phyloP scores from a whole-genome alignment of 192 early-diverging fungal genomes.

The Backusella circina region DNA sequence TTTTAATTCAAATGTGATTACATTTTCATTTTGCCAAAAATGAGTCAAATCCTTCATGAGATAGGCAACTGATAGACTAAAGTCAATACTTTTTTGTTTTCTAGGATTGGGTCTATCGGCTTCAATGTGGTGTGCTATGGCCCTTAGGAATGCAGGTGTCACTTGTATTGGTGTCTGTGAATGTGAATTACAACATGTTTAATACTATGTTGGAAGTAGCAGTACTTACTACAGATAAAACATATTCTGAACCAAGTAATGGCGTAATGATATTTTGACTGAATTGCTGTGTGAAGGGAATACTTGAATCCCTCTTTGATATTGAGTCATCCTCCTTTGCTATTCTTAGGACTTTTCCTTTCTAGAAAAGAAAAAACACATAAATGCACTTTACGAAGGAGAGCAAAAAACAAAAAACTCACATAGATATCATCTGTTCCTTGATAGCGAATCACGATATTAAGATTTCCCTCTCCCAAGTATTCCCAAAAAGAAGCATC shows the following conservation, averaged over 20 bases:
- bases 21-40: background rate
- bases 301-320: background rate
- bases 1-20: conserved; percentile 25
- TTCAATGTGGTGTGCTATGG: background rate
- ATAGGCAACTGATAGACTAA: background rate
- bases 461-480: conserved; percentile 64
- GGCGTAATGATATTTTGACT: background rate
- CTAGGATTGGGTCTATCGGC: background rate
- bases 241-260: background rate
- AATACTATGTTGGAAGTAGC: too few relatives aligned
- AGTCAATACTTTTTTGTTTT: background rate
- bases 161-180: conserved; percentile 4
- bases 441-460: conserved; percentile 50
- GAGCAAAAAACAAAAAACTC: background rate
- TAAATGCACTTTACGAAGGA: background rate
- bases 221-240: conserved; percentile 6
- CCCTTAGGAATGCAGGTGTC: conserved; percentile 1
- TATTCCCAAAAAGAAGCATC: conserved; percentile 53
- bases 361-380: background rate
- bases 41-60: conserved; percentile 4
- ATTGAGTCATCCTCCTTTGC: background rate
- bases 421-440: conserved; percentile 23
- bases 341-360: conserved; percentile 13
- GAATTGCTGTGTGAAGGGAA: background rate
- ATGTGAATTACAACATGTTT: background rate